Percentiles rank a stretch among this genome's conserved stretches.
These are phyloP conservation scores for Diplosphaera chodatii DNA, from an alignment of 139 green algal genomes.

Conservation along the genomic window DNA sequence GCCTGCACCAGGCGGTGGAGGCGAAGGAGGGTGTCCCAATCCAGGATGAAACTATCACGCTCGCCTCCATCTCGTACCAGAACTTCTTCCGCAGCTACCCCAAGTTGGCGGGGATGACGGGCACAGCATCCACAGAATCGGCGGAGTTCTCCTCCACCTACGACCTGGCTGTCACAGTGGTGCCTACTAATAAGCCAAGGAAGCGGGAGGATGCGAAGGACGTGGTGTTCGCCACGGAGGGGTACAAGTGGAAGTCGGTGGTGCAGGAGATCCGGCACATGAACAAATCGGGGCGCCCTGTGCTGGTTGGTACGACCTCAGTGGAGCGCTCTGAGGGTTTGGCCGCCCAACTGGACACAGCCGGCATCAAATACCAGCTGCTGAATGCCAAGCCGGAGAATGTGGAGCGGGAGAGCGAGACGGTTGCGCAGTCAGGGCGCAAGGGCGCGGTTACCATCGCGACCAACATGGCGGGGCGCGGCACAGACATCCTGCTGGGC, in stretches of 20 bases:
- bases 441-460: constrained; percentile 87
- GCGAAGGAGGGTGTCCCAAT: constrained; percentile 96
- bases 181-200: constrained; percentile 61
- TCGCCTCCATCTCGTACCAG: constrained; percentile 97
- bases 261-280: constrained; percentile 84
- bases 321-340: constrained; percentile 91
- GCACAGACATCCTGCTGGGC: constrained; percentile 97
- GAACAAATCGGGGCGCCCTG: constrained; percentile 81
- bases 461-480: constrained; percentile 98
- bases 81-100: constrained; percentile 76
- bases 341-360: constrained; percentile 57
- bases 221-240: constrained; percentile 81
- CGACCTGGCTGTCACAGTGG: constrained; percentile 81
- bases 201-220: constrained; percentile 80
- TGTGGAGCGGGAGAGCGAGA: constrained; percentile 94
- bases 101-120: constrained; percentile 82
- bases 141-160: constrained; percentile 96
- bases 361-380: constrained; percentile 76
- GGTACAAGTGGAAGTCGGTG: constrained; percentile 83
- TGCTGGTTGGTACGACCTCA: constrained; percentile 88
- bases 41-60: constrained; percentile 91
- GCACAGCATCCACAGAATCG: constrained; percentile 90
- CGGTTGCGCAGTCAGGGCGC: constrained; percentile 86
- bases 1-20: constrained; percentile 92
- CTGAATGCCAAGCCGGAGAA: constrained; percentile 99